Percentiles rank a stretch among this genome's conserved stretches.
These are phyloP conservation scores for Przewalskia tangutica DNA, from an alignment of 257 asterid species.

Conservation along the genomic window DNA sequence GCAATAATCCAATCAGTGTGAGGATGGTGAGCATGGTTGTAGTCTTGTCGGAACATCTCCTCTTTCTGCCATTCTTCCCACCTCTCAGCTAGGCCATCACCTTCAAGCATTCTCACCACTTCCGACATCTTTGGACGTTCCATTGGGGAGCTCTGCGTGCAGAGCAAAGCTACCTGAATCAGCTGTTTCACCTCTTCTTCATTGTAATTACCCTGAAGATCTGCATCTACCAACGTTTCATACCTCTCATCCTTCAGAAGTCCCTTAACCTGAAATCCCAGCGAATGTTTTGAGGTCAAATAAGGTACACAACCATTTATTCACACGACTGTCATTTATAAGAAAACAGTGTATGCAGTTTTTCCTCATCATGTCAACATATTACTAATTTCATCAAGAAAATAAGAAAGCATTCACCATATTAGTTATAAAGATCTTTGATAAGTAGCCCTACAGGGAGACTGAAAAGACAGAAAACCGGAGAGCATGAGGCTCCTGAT, in stretches of 20 bases:
- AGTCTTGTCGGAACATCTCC: conserved; percentile 68
- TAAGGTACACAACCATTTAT: neutral
- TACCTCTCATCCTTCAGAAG: conserved; percentile 70
- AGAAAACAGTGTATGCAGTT: neutral
- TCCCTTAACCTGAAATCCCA: conserved; percentile 57
- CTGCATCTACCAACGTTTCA: conserved; percentile 65
- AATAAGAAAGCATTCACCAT: neutral
- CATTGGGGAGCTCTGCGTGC: conserved; percentile 59
- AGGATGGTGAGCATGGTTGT: conserved; percentile 30
- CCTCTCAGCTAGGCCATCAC: conserved; percentile 91
- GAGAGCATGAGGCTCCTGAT: neutral
- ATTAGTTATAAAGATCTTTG: neutral
- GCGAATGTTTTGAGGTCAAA: neutral
- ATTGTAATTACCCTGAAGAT: conserved; percentile 54
- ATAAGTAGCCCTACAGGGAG: neutral
- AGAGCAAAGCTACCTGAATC: conserved; percentile 83
- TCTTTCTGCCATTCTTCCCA: conserved; percentile 98
- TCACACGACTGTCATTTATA: neutral
- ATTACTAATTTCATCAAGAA: neutral
- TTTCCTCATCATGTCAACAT: neutral
- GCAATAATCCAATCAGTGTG: conserved; percentile 51
- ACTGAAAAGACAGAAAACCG: neutral
- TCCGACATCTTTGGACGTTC: conserved; percentile 96
- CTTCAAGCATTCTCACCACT: conserved; percentile 87
- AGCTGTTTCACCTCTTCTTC: conserved; percentile 81